Conservation (phyloP, 331 rosid genomes). For the Acacia concinna region DNA sequence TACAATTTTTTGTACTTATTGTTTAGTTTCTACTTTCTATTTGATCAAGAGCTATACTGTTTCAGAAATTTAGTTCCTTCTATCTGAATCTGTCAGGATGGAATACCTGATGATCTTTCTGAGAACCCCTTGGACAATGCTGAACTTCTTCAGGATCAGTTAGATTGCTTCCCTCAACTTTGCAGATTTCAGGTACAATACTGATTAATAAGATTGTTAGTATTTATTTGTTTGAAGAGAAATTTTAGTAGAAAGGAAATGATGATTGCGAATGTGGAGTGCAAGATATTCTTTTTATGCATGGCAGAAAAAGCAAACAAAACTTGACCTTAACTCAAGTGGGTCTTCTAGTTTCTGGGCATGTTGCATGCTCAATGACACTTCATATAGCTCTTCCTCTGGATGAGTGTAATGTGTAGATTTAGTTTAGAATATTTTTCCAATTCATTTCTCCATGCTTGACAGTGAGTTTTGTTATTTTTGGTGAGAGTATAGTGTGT, state of each 20-base stretch:
- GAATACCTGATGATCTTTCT: conserved; percentile 83
- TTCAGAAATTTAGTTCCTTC: conserved; percentile 28
- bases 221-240: background rate
- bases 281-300: background rate
- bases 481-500: background rate
- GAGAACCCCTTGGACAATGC: conserved; percentile 97
- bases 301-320: conserved; percentile 8
- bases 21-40: conserved; percentile 18
- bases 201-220: conserved; percentile 5
- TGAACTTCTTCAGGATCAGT: conserved; percentile 97
- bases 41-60: conserved; percentile 23
- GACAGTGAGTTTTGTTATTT: background rate
- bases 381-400: background rate
- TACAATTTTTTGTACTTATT: conserved; percentile 26
- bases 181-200: conserved; percentile 89
- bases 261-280: background rate
- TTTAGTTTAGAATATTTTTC: background rate
- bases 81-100: conserved; percentile 63
- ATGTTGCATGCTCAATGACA: background rate
- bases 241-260: conserved; percentile 10
- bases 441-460: background rate
- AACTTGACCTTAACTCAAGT: background rate
- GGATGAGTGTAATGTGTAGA: background rate
- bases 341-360: background rate
- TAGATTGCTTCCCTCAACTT: conserved; percentile 93